A percentile compares a stretch with the other conserved stretches of the same genome.
These are phyloP conservation scores for Aspergillus aculeatus DNA, from an alignment of 2,329 filamentous ascomycete species.

Conservation along the genomic window DNA sequence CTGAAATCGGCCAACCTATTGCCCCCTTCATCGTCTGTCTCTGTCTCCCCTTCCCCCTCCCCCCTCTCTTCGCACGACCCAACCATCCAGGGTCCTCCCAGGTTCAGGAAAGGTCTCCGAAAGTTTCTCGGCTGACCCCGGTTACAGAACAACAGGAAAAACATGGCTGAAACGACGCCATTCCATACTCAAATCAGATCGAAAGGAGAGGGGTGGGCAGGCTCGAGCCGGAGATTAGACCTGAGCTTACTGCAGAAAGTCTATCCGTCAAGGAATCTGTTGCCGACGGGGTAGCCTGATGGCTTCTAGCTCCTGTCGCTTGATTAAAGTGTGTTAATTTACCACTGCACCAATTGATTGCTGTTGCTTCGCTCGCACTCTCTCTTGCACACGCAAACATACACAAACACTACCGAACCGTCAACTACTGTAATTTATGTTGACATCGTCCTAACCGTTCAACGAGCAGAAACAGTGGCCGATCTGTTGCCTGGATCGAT, in stretches of 20 bases:
- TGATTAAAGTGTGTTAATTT: too few relatives aligned
- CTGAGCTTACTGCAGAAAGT: slow-evolving; percentile 20
- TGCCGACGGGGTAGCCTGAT: slow-evolving; percentile 15
- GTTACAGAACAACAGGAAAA: slow-evolving; percentile 17
- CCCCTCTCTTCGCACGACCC: not conserved
- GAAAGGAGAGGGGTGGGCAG: not conserved
- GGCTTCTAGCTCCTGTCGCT: too few relatives aligned
- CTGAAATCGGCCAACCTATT: not conserved
- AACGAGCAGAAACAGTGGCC: not conserved
- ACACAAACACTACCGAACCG: not conserved
- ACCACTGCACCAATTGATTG: too few relatives aligned
- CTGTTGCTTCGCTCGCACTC: too few relatives aligned
- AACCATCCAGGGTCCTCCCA: slow-evolving; percentile 25
- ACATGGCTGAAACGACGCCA: slow-evolving; percentile 22
- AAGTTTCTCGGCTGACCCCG: slow-evolving; percentile 26
- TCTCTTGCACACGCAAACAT: too few relatives aligned
- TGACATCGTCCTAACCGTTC: not conserved
- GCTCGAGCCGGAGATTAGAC: slow-evolving; percentile 10
- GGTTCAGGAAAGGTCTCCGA: slow-evolving; percentile 27
- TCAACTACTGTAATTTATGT: not conserved
- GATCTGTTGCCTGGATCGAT: not conserved
- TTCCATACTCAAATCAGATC: slow-evolving; percentile 20
- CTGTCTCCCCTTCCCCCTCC: not conserved
- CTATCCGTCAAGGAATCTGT: slow-evolving; percentile 28
- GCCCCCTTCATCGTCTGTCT: not conserved